Percentiles rank a stretch among this genome's conserved stretches.
Conservation (phyloP, 768 basidiomycete species). For the Tricholoma sp. region DNA sequence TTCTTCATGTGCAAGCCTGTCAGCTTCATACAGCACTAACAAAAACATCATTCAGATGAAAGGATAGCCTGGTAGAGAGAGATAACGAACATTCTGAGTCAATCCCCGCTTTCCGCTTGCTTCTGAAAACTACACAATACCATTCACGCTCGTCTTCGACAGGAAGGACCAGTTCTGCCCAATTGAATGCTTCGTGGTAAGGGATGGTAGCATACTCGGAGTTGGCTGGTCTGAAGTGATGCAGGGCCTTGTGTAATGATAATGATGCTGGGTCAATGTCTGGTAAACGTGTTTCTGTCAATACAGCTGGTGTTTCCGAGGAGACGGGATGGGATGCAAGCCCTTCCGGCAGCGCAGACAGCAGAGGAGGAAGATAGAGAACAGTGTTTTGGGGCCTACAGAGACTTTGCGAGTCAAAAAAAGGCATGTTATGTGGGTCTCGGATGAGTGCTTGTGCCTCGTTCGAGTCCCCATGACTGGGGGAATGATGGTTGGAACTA, state of each 20-base stretch:
- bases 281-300: slow-evolving; percentile 74
- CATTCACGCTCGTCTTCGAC: slow-evolving; percentile 75
- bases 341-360: slow-evolving; percentile 65
- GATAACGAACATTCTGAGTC: slow-evolving; percentile 53
- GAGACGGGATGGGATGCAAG: slow-evolving; percentile 24
- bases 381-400: slow-evolving; percentile 41
- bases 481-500: not conserved
- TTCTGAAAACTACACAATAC: slow-evolving; percentile 92
- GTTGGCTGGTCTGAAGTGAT: slow-evolving; percentile 61
- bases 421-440: slow-evolving; percentile 55
- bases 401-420: slow-evolving; percentile 36
- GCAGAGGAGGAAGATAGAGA: slow-evolving; percentile 79
- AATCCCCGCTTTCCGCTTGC: slow-evolving; percentile 65
- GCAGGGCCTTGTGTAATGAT: slow-evolving; percentile 81
- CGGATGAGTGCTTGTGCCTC: slow-evolving; percentile 13
- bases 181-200: slow-evolving; percentile 86
- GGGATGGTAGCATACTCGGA: slow-evolving; percentile 55
- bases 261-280: slow-evolving; percentile 82
- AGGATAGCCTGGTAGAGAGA: not conserved
- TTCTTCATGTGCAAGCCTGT: slow-evolving; percentile 87
- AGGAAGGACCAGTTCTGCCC: slow-evolving; percentile 66
- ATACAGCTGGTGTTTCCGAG: slow-evolving; percentile 36
- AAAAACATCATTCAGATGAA: slow-evolving; percentile 4
- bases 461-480: not conserved
- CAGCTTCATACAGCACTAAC: slow-evolving; percentile 80